A percentile compares a stretch with the other conserved stretches of the same genome.
These are phyloP conservation scores for Abrus precatorius DNA, from an alignment of 306 rosid species.

Conservation along the genomic window DNA sequence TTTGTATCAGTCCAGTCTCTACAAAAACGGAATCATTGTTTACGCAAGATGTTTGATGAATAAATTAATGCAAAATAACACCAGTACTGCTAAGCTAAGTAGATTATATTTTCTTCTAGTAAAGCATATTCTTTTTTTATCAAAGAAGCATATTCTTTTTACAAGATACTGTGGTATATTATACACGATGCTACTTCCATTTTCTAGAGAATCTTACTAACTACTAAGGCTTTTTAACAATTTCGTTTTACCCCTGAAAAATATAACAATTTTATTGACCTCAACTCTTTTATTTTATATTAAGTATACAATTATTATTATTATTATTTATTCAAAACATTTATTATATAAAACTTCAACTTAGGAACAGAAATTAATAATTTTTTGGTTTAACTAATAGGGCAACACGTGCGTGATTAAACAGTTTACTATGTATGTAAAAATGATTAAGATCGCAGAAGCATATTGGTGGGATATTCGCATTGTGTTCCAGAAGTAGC, in stretches of 20 bases:
- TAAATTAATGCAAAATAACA: neutral
- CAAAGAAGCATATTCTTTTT: constrained; percentile 27
- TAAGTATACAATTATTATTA: too few relatives aligned
- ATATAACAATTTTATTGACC: neutral
- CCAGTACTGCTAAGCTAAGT: neutral
- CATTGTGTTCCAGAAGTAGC: neutral
- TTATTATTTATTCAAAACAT: too few relatives aligned
- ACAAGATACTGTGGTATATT: neutral
- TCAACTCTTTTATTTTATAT: too few relatives aligned
- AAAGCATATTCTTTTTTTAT: neutral
- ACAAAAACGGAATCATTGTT: neutral
- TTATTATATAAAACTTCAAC: too few relatives aligned
- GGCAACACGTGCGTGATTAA: constrained; percentile 28
- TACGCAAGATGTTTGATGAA: neutral
- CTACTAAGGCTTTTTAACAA: neutral
- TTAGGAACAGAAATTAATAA: too few relatives aligned
- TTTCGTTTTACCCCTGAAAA: neutral
- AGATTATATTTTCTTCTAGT: neutral
- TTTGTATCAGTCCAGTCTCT: neutral
- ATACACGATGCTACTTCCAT: constrained; percentile 5
- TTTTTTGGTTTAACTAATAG: neutral
- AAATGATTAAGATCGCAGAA: neutral
- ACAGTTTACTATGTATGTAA: too few relatives aligned
- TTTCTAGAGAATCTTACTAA: constrained; percentile 13
- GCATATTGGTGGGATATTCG: constrained; percentile 43